Evolutionary conservation across 441 rosid genomes (phyloP), one percentile per base, ranked within the genome.

Genomic region (Populus hybrid): DNA sequence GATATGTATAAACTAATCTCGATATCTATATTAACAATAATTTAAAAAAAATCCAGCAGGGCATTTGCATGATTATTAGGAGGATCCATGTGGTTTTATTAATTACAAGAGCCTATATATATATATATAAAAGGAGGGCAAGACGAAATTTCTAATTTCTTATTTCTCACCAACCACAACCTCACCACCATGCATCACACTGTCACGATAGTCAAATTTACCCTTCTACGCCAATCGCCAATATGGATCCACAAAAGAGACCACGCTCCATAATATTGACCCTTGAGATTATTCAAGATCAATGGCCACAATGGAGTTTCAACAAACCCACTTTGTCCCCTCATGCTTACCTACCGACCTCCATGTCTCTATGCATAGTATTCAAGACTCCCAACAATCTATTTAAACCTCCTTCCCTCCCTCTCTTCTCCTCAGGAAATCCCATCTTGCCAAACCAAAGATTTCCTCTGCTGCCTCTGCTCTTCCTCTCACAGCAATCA

Each of bases 301-400:
- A 78, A 87, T 76, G 94, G 91, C 75, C 80, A n/a, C 32, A 11
- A 75, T 80, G 78, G 69, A 76, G 79, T 79, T 79, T 86, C 90
- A 84, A 90, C 94, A 63, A 90, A 90, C 91, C 89, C 88, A 77
- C 75, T 70, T 73, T 70, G 70, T 67, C 77, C 23, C 73, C 85
- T 78, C 59, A 72, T 75, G 80, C 83, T 68, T 67, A 82, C 91
- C 91, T 85, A 90, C 91, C 93, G 81, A 59, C 64, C 77, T 81
- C 71, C 78, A 35, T 42, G 34, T 8, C 77, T 81, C 71, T 79
- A 40, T 23, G 34, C 20, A 23, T 10, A 9, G 16, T 42, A 30
- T 1, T 18, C 12, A 61, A 35, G 6, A 67, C n/a, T 4, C 26
- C 65, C 8, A 14, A 12, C 12, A 34, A 0, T 80, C 78, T 88